These are phyloP conservation scores for Epichloe sylvatica DNA, from an alignment of 2,329 filamentous ascomycete species.

Conservation along the genomic window DNA sequence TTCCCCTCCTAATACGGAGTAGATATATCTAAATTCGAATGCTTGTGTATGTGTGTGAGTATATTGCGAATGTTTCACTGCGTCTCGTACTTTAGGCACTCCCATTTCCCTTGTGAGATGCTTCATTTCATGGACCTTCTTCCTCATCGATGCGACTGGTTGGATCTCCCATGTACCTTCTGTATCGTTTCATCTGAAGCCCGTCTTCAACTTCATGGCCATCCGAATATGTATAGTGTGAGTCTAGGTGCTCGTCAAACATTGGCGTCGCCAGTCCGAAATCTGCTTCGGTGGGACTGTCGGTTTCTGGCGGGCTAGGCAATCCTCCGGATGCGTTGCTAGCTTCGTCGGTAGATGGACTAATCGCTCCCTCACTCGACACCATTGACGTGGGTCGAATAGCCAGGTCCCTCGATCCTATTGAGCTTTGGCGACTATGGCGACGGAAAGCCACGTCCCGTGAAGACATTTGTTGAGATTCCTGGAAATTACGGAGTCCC, in stretches of 20 bases:
- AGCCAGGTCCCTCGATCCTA: constrained; percentile 3
- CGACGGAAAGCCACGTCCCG: constrained; percentile 2
- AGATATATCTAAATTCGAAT: not conserved
- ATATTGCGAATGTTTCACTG: not conserved
- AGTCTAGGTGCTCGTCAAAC: constrained; percentile 14
- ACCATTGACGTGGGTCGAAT: constrained; percentile 6
- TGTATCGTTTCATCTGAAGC: constrained; percentile 22
- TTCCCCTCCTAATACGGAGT: no score
- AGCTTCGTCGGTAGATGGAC: constrained; percentile 22
- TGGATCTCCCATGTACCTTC: constrained; percentile 20
- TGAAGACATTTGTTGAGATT: constrained; percentile 1
- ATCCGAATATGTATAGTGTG: constrained; percentile 19
- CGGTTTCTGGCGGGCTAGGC: constrained; percentile 24
- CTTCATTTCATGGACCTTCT: constrained; percentile 10
- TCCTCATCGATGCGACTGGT: constrained; percentile 25
- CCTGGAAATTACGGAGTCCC: constrained; percentile 8
- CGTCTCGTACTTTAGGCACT: not conserved
- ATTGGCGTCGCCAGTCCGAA: constrained; percentile 13
- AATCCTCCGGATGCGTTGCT: constrained; percentile 18
- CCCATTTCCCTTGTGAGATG: not conserved
- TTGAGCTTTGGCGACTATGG: constrained; percentile 5
- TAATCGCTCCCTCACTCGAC: constrained; percentile 24
- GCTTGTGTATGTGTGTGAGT: not conserved
- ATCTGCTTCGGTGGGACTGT: constrained; percentile 18
- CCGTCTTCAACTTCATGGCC: constrained; percentile 18